A percentile compares a stretch with the other conserved stretches of the same genome.
Evolutionary conservation across 1,284 basidiomycete species (phyloP).

Genomic region (Termitomyces sp.): DNA sequence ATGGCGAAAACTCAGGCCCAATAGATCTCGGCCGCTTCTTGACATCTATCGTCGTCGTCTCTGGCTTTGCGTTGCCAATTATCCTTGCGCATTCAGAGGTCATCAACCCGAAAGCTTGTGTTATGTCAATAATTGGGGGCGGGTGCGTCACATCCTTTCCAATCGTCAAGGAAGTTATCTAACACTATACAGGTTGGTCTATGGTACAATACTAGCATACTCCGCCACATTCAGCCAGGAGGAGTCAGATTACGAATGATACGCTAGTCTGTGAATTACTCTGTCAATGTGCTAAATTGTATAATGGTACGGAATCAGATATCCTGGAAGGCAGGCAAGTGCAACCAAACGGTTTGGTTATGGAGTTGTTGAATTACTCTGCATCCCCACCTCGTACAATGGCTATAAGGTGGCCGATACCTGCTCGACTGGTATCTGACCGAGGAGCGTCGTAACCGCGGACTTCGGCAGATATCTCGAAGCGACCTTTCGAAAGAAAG

Average conservation of each 20-base stretch:
- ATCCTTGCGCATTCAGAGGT: constrained; percentile 90
- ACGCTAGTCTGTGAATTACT: constrained; percentile 16
- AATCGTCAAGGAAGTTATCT: constrained; percentile 12
- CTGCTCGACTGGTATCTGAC: constrained; percentile 27
- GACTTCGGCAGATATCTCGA: constrained; percentile 61
- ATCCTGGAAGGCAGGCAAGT: background rate
- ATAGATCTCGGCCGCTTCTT: constrained; percentile 88
- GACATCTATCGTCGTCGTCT: constrained; percentile 85
- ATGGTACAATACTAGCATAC: constrained; percentile 89
- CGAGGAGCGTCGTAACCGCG: constrained; percentile 30
- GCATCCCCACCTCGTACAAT: constrained; percentile 24
- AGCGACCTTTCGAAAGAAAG: constrained; percentile 72
- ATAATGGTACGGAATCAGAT: constrained; percentile 2
- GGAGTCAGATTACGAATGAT: constrained; percentile 66
- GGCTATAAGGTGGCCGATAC: constrained; percentile 33
- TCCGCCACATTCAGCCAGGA: constrained; percentile 79
- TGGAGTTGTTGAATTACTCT: background rate
- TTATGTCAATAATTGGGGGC: constrained; percentile 94
- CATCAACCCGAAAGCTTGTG: constrained; percentile 81
- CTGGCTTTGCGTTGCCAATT: constrained; percentile 90
- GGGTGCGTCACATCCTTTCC: constrained; percentile 44
- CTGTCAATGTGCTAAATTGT: constrained; percentile 13
- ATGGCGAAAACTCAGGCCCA: constrained; percentile 57
- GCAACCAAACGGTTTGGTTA: background rate
- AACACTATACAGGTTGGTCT: constrained; percentile 64